Percentiles rank a stretch among this genome's conserved stretches.
phyloP scores from a whole-genome alignment of 108 stramenopile species.

The Discostella pseudostelligera region DNA sequence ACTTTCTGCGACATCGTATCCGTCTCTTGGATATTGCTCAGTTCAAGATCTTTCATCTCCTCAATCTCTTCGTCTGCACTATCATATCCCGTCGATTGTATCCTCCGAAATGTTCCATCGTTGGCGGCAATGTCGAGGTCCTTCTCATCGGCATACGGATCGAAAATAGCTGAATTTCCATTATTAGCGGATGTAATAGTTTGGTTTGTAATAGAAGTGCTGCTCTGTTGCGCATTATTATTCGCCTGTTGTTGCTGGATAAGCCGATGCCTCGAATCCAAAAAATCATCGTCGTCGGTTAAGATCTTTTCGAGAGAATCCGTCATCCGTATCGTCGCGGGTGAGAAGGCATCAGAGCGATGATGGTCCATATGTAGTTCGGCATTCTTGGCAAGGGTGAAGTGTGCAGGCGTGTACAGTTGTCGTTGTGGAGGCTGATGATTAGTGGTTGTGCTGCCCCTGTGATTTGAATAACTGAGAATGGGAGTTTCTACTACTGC shows the following conservation, averaged over 20 bases:
- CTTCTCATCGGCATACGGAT: neutral
- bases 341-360: slow-evolving; percentile 60
- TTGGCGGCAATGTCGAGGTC: neutral
- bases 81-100: slow-evolving; percentile 14
- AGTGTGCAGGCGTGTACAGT: slow-evolving; percentile 45
- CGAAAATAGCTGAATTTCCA: neutral
- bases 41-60: slow-evolving; percentile 14
- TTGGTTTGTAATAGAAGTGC: neutral
- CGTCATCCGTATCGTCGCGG: slow-evolving; percentile 69
- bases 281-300: slow-evolving; percentile 63
- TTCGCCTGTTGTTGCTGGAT: neutral
- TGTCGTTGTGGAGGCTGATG: slow-evolving; percentile 11
- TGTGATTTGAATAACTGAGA: neutral
- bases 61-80: slow-evolving; percentile 29
- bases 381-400: slow-evolving; percentile 45
- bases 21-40: neutral
- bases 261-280: slow-evolving; percentile 9
- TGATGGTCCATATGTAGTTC: slow-evolving; percentile 28
- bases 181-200: neutral
- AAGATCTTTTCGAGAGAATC: slow-evolving; percentile 74
- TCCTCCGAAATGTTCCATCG: slow-evolving; percentile 25
- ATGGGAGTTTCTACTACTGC: slow-evolving; percentile 6
- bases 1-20: slow-evolving; percentile 4
- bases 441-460: neutral
- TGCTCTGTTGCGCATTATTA: neutral